These are phyloP conservation scores for Coniella lustricola DNA, from an alignment of 2,329 filamentous ascomycete species.

Conservation along the genomic window DNA sequence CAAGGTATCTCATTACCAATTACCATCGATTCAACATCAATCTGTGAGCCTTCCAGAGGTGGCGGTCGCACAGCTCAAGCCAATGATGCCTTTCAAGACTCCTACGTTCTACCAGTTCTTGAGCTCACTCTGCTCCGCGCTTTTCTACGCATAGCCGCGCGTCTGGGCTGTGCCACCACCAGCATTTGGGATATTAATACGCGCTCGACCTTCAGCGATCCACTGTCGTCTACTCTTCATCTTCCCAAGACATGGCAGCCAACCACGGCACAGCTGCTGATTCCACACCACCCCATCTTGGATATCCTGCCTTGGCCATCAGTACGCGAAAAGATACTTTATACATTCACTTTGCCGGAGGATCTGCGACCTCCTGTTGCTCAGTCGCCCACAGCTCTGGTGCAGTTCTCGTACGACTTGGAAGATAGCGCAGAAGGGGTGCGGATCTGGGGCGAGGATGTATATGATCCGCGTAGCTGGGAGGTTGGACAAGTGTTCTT, in stretches of 20 bases:
- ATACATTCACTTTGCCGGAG: slow-evolving; percentile 42
- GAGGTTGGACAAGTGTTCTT: slow-evolving; percentile 54
- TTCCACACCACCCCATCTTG: slow-evolving; percentile 47
- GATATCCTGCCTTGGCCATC: slow-evolving; percentile 53
- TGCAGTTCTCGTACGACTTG: slow-evolving; percentile 49
- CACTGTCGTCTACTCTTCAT: slow-evolving; percentile 26
- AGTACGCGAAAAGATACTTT: slow-evolving; percentile 46
- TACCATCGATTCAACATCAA: not conserved
- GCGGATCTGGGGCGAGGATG: slow-evolving; percentile 40
- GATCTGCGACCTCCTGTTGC: slow-evolving; percentile 35
- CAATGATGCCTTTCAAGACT: slow-evolving; percentile 33
- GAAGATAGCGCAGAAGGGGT: slow-evolving; percentile 37
- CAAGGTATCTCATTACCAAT: not conserved
- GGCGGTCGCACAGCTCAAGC: not conserved
- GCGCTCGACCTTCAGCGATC: slow-evolving; percentile 37
- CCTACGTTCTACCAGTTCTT: slow-evolving; percentile 40
- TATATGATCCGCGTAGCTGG: slow-evolving; percentile 43
- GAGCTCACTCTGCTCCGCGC: slow-evolving; percentile 42
- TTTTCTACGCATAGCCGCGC: slow-evolving; percentile 38
- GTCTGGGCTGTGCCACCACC: slow-evolving; percentile 25
- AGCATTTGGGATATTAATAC: slow-evolving; percentile 39
- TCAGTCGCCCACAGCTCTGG: slow-evolving; percentile 27
- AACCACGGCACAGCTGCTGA: slow-evolving; percentile 29
- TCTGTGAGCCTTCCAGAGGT: not conserved
- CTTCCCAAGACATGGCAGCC: slow-evolving; percentile 44